Conservation (phyloP, 148 eudicot genomes). For the Silene latifolia region DNA sequence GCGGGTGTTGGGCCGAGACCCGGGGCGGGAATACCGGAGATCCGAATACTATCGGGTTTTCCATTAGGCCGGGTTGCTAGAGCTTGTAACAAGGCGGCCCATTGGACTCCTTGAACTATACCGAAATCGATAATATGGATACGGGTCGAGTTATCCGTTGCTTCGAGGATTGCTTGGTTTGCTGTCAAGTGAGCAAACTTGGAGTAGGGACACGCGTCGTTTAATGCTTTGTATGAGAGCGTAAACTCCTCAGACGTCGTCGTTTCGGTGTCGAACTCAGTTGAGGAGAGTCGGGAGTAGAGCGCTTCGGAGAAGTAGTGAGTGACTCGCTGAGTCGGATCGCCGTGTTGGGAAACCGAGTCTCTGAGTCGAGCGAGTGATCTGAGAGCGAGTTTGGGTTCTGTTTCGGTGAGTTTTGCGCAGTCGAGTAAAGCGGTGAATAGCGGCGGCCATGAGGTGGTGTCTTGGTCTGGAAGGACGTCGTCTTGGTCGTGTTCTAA, state of each 20-base stretch:
- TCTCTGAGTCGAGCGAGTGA: conserved; percentile 41
- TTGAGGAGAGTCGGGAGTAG: conserved; percentile 30
- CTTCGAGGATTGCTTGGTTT: conserved; percentile 89
- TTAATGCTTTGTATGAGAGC: conserved; percentile 63
- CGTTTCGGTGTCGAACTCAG: conserved; percentile 17
- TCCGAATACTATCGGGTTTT: conserved; percentile 59
- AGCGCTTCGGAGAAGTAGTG: conserved; percentile 68
- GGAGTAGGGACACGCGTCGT: conserved; percentile 85
- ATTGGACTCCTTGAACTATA: conserved; percentile 84
- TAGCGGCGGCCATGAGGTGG: conserved; percentile 34
- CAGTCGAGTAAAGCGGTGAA: conserved; percentile 49
- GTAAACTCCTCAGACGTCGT: conserved; percentile 58
- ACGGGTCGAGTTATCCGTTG: conserved; percentile 43
- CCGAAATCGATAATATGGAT: conserved; percentile 94
- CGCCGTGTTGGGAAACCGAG: conserved; percentile 47
- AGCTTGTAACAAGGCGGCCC: conserved; percentile 91
- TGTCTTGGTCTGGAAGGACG: neutral
- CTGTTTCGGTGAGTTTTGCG: conserved; percentile 42
- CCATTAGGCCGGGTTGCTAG: conserved; percentile 83
- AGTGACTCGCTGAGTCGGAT: conserved; percentile 55
- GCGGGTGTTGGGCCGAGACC: conserved; percentile 48
- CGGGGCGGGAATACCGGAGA: conserved; percentile 83
- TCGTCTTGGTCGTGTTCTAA: neutral
- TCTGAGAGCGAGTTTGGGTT: conserved; percentile 44
- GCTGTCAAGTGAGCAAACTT: conserved; percentile 90